Conservation (phyloP, 306 rosid genomes). For the Cajanus cajan region DNA sequence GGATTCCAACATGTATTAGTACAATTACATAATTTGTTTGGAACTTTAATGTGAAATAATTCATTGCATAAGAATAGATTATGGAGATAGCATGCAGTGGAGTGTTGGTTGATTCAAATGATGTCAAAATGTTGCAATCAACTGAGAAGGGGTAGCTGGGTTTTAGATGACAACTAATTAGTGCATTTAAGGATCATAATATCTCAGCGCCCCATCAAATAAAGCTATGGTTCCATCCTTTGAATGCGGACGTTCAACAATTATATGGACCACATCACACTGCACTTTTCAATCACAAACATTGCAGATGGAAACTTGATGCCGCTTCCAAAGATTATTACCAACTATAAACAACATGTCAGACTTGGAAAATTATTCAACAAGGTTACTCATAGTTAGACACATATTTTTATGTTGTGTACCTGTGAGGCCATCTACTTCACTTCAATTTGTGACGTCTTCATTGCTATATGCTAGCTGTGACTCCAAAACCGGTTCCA, state of each 20-base stretch:
- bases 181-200: conserved; percentile 38
- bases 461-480: background rate
- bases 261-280: conserved; percentile 12
- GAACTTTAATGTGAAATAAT: background rate
- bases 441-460: background rate
- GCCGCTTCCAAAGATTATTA: conserved; percentile 13
- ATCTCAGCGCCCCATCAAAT: conserved; percentile 31
- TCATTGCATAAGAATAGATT: background rate
- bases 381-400: background rate
- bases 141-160: conserved; percentile 29
- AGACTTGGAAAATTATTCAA: conserved; percentile 6
- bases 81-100: background rate
- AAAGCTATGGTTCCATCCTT: conserved; percentile 20
- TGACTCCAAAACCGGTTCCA: background rate
- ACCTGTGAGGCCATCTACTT: conserved; percentile 13
- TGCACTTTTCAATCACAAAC: background rate
- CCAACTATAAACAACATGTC: background rate
- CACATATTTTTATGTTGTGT: background rate
- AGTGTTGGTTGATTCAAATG: conserved; percentile 2
- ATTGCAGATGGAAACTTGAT: conserved; percentile 14
- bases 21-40: no score
- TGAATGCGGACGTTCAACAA: conserved; percentile 28
- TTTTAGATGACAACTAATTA: conserved; percentile 21
- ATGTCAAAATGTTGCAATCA: conserved; percentile 22
- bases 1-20: no score